Evolutionary conservation across 2,329 filamentous ascomycete genomes (phyloP), one percentile per base, ranked within the genome.

Genomic region (Aureobasidium sp.): DNA sequence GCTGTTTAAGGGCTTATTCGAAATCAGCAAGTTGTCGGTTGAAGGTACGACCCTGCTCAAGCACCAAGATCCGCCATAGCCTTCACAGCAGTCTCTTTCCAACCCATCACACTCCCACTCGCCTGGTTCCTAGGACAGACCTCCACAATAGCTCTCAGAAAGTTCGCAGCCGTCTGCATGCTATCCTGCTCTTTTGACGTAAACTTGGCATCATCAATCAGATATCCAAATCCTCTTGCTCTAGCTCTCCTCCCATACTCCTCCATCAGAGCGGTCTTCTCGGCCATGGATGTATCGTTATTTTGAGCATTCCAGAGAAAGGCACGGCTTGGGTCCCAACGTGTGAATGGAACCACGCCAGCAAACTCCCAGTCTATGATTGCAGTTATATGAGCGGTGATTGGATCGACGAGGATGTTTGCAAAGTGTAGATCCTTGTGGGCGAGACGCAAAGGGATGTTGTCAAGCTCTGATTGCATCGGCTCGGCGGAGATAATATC

Each of bases 361-460:
- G 13, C 29, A 34, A 61, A 61, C 29, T 53, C 59, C 59, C 59
- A 61, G 47, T 61, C 59, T 44, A 61, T 17, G 26, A 61, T 52
- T 43, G 47, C 4, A 15, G 47, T 61, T 32, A 52, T 53, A 26
- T 12, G 20, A 1, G 26, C 36, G 24, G 24, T 56, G 5, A 26
- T 2, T 1, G 47, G 47, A 7, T 61, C 47, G 36, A 41, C 13
- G 2, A 61, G 24, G 59, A 61, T 61, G 12, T 61, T 61, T 5
- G 46, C 59, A 20, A 61, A 61, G 13, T 61, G 59, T 8, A 61
- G 13, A 13, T 61, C 59, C 13, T 61, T 61, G 26, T 61, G 59
- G 0, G 59, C 44, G 8, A 61, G 47, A 10, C 32, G 29, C 2
- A 41, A n/a, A 41, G 13, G 13, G 5, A 61, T 8, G 5, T 52